A percentile compares a stretch with the other conserved stretches of the same genome.
Conservation (phyloP, 1,139 yeast genomes). For the Cylindricascospora bacillispora region DNA sequence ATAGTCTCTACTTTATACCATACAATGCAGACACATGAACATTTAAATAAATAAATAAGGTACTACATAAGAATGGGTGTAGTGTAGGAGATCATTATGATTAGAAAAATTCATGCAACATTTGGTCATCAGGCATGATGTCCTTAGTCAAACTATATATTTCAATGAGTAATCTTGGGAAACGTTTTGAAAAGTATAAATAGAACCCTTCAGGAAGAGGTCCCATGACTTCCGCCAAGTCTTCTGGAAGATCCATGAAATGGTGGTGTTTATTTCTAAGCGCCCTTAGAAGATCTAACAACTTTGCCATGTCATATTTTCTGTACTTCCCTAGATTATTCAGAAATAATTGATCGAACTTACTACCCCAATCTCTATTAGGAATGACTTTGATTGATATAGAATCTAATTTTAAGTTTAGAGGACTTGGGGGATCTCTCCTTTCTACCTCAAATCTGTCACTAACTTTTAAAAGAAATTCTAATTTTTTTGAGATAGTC, state of each 20-base stretch:
- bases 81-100: too few relatives aligned
- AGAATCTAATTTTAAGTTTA: slow-evolving; percentile 48
- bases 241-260: slow-evolving; percentile 72
- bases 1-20: too few relatives aligned
- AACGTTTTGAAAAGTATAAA: slow-evolving; percentile 54
- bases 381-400: slow-evolving; percentile 42
- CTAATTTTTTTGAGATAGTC: slow-evolving; percentile 61
- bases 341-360: slow-evolving; percentile 57
- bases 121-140: slow-evolving; percentile 48
- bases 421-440: slow-evolving; percentile 72
- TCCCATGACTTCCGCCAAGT: slow-evolving; percentile 49
- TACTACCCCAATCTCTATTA: slow-evolving; percentile 64
- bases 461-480: slow-evolving; percentile 72
- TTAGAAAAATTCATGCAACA: slow-evolving; percentile 41
- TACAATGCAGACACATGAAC: too few relatives aligned
- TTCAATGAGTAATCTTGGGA: slow-evolving; percentile 70
- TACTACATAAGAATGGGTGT: too few relatives aligned
- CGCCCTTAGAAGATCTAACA: slow-evolving; percentile 81
- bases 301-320: slow-evolving; percentile 64
- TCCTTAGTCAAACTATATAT: slow-evolving; percentile 53
- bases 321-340: slow-evolving; percentile 83
- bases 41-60: too few relatives aligned
- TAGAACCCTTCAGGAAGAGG: slow-evolving; percentile 80
- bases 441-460: slow-evolving; percentile 83
- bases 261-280: slow-evolving; percentile 88